phyloP scores from a whole-genome alignment of 2,329 filamentous ascomycete species.

The Arthrinium phaeospermum region DNA sequence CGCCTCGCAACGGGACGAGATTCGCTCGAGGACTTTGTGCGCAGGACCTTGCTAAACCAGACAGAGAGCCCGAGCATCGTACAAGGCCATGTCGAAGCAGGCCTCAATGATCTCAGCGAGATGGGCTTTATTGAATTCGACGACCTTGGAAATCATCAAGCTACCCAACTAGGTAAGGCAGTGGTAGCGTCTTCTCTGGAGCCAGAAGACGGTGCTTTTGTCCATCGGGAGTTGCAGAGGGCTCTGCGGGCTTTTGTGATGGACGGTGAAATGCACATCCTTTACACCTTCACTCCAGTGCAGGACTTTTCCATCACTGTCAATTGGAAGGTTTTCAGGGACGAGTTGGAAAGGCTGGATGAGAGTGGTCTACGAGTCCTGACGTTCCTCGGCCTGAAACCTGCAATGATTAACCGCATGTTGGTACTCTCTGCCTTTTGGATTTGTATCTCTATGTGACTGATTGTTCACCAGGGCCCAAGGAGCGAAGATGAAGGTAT shows the following conservation, averaged over 20 bases:
- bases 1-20: conserved; percentile 69
- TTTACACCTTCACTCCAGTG: conserved; percentile 79
- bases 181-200: conserved; percentile 75
- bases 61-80: conserved; percentile 58
- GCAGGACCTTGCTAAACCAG: conserved; percentile 69
- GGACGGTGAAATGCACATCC: conserved; percentile 80
- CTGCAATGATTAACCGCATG: conserved; percentile 68
- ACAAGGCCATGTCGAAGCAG: conserved; percentile 59
- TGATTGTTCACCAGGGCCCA: conserved; percentile 63
- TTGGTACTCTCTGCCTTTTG: neutral
- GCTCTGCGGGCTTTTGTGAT: conserved; percentile 77
- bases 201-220: conserved; percentile 76
- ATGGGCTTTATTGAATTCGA: conserved; percentile 61
- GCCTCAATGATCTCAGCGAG: conserved; percentile 61
- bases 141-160: conserved; percentile 56
- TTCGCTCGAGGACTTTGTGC: conserved; percentile 71
- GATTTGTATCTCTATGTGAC: conserved; percentile 33
- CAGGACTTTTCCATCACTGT: conserved; percentile 62
- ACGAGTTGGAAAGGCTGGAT: conserved; percentile 72
- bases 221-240: conserved; percentile 70
- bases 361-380: conserved; percentile 75
- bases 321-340: conserved; percentile 75
- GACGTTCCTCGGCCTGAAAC: conserved; percentile 70
- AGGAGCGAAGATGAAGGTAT: conserved; percentile 68
- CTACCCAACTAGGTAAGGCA: conserved; percentile 71